Percentiles rank a stretch among this genome's conserved stretches.
Evolutionary conservation across 345 rosid genomes (phyloP).

Genomic region (Erysimum cheiranthoides): DNA sequence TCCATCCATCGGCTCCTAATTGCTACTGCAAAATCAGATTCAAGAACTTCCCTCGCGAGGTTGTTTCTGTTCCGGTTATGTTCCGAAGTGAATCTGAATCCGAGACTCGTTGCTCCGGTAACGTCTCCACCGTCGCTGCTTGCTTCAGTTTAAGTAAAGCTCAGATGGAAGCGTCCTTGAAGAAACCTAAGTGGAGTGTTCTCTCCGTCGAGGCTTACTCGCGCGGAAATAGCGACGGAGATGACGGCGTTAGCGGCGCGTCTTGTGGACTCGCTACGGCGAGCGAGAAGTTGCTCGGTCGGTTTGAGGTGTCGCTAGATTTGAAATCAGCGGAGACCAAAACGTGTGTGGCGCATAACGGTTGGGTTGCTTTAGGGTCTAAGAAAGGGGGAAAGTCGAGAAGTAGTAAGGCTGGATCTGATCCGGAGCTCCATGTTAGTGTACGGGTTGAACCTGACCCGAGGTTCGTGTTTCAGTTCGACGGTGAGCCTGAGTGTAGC

Average conservation of each 20-base stretch:
- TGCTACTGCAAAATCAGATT: constrained; percentile 75
- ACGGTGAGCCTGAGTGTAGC: constrained; percentile 91
- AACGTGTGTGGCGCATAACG: constrained; percentile 64
- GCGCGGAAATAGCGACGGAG: constrained; percentile 34
- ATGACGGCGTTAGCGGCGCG: constrained; percentile 40
- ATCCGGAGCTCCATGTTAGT: constrained; percentile 55
- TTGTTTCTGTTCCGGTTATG: constrained; percentile 49
- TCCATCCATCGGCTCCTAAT: constrained; percentile 34
- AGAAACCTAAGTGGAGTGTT: constrained; percentile 39
- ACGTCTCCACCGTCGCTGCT: constrained; percentile 62
- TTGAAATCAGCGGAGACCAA: constrained; percentile 62
- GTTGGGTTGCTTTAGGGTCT: constrained; percentile 66
- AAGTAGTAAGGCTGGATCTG: constrained; percentile 46
- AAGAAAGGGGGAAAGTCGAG: constrained; percentile 34
- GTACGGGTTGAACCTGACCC: constrained; percentile 86
- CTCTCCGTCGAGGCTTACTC: constrained; percentile 59
- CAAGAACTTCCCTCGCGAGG: constrained; percentile 56
- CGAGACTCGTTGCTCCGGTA: constrained; percentile 41
- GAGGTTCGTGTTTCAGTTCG: constrained; percentile 86
- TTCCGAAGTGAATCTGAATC: constrained; percentile 43
- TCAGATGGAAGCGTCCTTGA: constrained; percentile 50
- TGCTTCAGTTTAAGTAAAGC: constrained; percentile 64
- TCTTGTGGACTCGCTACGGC: constrained; percentile 53
- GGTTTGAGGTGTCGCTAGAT: constrained; percentile 62
- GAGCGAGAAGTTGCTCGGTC: constrained; percentile 67